Base-by-base conservation (phyloP, 805 yeast genomes). In the Candida berthetii region DNA sequence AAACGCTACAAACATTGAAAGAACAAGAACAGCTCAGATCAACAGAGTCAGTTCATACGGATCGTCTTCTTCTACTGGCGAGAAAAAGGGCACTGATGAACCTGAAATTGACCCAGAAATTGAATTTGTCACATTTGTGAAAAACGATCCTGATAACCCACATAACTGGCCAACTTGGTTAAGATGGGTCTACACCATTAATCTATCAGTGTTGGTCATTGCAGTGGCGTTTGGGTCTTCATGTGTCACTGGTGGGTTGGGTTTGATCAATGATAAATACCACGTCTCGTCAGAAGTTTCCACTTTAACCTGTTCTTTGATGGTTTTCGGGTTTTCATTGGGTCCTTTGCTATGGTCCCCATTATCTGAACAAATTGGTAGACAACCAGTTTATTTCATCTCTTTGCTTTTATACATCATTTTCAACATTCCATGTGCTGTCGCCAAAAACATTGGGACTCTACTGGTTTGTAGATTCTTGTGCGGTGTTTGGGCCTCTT, bases 271-370 rank as follows among this genome's bases (percentile, higher is more conserved):
- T 46, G 82, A 82, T 13, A 72, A 78, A 52, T 87, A 71, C 60
- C 64, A 78, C 46, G 96, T 89, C 18, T 76, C 85, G 14, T 58
- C 67, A 2, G 96, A 85, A 60, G 96, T 88, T 17, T 78, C 96
- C 9, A 81, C 79, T 28, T 69, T 89, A 49, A 67, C 91, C 0
- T 85, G 90, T 48, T 85, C 96, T 1, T 64, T 89, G 29, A 88
- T 87, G 95, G 96, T 89, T 39, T 57, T 85, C 20, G 97, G 96
- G 7, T 88, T 89, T 57, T 73, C 90, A 19, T 71, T 87, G 24
- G 96, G 96, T 35, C 96, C 96, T 1, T 66, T 89, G 48, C 49
- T 88, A 19, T 89, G 96, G 95, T 85, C 96, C 13, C 96, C 96
- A 10, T 65, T 88, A 31, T 76, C 87, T 25, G 97, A 89, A 64